Evolutionary conservation across 177 flowering plant species (phyloP), one percentile per base, ranked within the genome.

Genomic region (Vitis hybrid): DNA sequence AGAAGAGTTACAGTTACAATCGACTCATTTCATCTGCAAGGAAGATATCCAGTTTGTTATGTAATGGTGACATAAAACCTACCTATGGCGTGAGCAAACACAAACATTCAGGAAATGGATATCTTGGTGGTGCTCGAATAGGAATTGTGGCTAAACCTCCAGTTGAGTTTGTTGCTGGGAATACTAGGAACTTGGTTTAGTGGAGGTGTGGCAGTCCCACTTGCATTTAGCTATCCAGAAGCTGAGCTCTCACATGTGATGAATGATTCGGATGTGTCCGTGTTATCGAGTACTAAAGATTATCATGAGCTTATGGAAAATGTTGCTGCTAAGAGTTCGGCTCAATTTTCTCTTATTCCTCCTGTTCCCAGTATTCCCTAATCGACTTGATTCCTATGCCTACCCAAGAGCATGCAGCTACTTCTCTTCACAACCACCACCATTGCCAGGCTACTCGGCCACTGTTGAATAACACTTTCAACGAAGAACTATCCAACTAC

Each of bases 121-220:
- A 77, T 78, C 90, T 88, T 71, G 76, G 71, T 73, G 98, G 99
- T 54, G 93, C 94, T 73, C 85, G 98, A 59, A 77, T 96, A 54
- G 98, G 99, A 73, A 88, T 96, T 78, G 87, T 94, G 63, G 99
- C 98, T 35, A 92, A 92, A 81, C 99, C 99, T 66, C 91, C 92
- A 60, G 97, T 92, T 48, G 98, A 96, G 79, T 96, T 96, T 84
- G 96, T 94, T 74, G 92, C 97, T 69, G 87, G 20, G 91, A 51
- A 62, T 96, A 56, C 83, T 94, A 15, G 99, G 91, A 18, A 92
- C 97, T 64, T 96, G 98, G 98, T 77, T 92, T 21, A 82, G 93
- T 80, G 99, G 98, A 74, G 91, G 99, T 72, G 92, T 92, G 70
- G 99, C 97, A 52, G 99, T 96, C 68, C 98, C 99, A 9, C 97